phyloP scores from a whole-genome alignment of 1,284 basidiomycete species.

The Trichosporon ovoides region DNA sequence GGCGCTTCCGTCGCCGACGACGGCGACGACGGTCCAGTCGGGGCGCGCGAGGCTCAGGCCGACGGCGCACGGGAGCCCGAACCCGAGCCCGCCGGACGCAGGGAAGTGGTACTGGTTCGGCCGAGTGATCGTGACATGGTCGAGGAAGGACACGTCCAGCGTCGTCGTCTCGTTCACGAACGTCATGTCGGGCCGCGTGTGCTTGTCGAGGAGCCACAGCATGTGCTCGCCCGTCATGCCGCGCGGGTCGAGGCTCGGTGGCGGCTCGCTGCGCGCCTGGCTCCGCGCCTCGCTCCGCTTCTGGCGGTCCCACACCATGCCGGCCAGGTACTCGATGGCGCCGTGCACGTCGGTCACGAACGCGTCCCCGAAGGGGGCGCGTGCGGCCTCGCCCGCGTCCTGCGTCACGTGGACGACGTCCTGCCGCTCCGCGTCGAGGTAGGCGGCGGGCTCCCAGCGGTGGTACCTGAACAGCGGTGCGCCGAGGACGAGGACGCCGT shows the following conservation, averaged over 20 bases:
- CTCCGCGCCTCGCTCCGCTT: neutral
- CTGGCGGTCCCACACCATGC: neutral
- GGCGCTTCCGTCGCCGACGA: conserved; percentile 14
- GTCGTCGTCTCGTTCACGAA: conserved; percentile 19
- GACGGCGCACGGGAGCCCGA: conserved; percentile 13
- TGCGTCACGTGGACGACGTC: conserved; percentile 13
- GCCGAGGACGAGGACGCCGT: conserved; percentile 13
- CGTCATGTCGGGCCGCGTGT: neutral
- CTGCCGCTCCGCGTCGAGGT: neutral
- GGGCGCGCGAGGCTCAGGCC: conserved; percentile 11
- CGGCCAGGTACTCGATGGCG: neutral
- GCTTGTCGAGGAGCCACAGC: conserved; percentile 4
- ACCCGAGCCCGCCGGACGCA: conserved; percentile 15
- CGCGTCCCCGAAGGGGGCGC: conserved; percentile 14
- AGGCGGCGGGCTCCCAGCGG: conserved; percentile 14
- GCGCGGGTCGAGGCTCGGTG: neutral
- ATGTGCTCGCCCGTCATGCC: conserved; percentile 12
- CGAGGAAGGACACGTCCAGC: conserved; percentile 6
- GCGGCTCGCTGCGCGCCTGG: neutral
- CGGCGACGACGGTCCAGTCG: conserved; percentile 12
- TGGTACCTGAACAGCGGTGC: conserved; percentile 17
- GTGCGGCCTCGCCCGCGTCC: conserved; percentile 11
- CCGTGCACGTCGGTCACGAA: conserved; percentile 4
- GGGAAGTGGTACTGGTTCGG: conserved; percentile 15
- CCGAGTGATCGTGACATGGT: neutral